A percentile compares a stretch with the other conserved stretches of the same genome.
Evolutionary conservation across 306 rosid species (phyloP).

Genomic region (Corylus heterophylla): DNA sequence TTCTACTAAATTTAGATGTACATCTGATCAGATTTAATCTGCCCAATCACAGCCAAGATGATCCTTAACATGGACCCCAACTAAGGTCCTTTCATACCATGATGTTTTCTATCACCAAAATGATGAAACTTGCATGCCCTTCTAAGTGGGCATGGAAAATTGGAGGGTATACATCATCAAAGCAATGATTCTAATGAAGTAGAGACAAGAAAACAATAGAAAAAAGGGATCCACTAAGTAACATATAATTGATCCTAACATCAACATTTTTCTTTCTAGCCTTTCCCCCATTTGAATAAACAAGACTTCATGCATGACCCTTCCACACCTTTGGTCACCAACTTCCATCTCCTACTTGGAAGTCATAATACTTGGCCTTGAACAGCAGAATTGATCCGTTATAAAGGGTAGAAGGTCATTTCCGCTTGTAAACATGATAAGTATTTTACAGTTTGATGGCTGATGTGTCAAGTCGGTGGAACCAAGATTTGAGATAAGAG

Average conservation of each 20-base stretch:
- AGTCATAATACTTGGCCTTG: background rate
- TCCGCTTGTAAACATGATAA: too few relatives aligned
- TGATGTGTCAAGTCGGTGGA: too few relatives aligned
- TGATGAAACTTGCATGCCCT: background rate
- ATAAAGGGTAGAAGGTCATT: too few relatives aligned
- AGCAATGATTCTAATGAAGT: background rate
- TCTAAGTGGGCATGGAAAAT: background rate
- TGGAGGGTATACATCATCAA: background rate
- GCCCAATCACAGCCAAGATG: background rate
- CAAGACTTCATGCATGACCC: background rate
- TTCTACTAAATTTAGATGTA: too few relatives aligned
- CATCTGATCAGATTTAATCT: background rate
- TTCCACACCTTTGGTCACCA: background rate
- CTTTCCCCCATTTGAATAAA: background rate
- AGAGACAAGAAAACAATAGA: conserved; percentile 8
- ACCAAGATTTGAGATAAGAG: too few relatives aligned
- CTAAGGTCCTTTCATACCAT: background rate
- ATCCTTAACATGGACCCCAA: conserved; percentile 1
- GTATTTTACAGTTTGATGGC: too few relatives aligned
- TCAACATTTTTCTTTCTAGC: background rate
- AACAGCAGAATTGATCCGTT: too few relatives aligned
- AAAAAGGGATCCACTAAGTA: background rate
- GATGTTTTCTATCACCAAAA: background rate
- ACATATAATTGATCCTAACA: background rate
- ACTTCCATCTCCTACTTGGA: background rate